Conservation (phyloP, 139 green algal genomes). For the Coelastrella sp. region DNA sequence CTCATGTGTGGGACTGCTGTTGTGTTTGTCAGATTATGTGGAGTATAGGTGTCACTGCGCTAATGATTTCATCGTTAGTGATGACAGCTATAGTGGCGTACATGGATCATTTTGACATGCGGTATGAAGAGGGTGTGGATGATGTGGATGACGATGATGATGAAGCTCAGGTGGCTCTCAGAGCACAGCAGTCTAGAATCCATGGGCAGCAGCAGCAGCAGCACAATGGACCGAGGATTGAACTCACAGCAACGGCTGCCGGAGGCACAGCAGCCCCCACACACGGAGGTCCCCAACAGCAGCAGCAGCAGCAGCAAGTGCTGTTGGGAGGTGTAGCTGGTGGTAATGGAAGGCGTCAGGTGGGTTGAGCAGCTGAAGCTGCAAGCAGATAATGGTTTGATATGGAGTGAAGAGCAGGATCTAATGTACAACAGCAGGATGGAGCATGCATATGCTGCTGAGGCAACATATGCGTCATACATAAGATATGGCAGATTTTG, state of each 20-base stretch:
- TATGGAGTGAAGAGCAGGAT: too few relatives aligned
- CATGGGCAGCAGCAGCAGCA: neutral
- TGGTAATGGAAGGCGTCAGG: neutral
- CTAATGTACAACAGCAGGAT: too few relatives aligned
- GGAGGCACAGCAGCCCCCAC: neutral
- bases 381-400: too few relatives aligned
- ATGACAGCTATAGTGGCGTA: slow-evolving; percentile 41
- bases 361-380: neutral
- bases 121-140: too few relatives aligned
- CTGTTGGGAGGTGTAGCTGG: neutral
- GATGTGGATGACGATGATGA: neutral
- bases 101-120: slow-evolving; percentile 45
- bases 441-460: too few relatives aligned
- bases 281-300: neutral
- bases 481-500: too few relatives aligned
- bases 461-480: too few relatives aligned
- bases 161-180: neutral
- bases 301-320: slow-evolving; percentile 3
- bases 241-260: neutral
- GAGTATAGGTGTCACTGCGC: slow-evolving; percentile 15
- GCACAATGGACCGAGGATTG: neutral
- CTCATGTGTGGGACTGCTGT: neutral
- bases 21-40: slow-evolving; percentile 31
- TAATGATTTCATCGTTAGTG: slow-evolving; percentile 3
- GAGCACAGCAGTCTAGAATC: neutral